These are phyloP conservation scores for Candida coleopterorum DNA, from an alignment of 805 yeast genomes.

Conservation along the genomic window DNA sequence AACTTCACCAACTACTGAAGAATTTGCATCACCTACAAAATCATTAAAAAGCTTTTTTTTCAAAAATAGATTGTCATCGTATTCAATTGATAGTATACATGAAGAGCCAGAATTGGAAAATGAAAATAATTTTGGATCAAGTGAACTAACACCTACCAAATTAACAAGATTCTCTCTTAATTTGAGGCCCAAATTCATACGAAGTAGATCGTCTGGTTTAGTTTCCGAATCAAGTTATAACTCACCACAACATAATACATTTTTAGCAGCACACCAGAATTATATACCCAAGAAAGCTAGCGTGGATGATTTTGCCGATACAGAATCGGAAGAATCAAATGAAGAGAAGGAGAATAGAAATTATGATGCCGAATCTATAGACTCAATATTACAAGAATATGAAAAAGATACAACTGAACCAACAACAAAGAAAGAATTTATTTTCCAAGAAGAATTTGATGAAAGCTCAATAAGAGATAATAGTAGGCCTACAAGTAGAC, in stretches of 20 bases:
- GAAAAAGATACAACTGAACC: not conserved
- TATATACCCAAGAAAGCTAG: slow-evolving; percentile 14
- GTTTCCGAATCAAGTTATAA: slow-evolving; percentile 4
- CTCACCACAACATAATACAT: slow-evolving; percentile 2
- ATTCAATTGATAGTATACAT: slow-evolving; percentile 20
- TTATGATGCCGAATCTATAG: slow-evolving; percentile 17
- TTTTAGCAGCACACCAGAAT: not conserved
- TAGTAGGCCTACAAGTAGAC: slow-evolving; percentile 1
- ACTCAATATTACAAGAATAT: slow-evolving; percentile 28
- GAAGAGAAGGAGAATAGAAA: slow-evolving; percentile 11
- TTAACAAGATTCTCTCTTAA: slow-evolving; percentile 8
- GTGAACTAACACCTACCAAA: slow-evolving; percentile 7
- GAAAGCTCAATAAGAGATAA: slow-evolving; percentile 1
- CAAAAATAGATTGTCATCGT: slow-evolving; percentile 18
- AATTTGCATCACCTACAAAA: slow-evolving; percentile 23
- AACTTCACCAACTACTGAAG: slow-evolving; percentile 6
- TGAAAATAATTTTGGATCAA: not conserved
- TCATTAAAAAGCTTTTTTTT: slow-evolving; percentile 19
- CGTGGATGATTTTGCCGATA: slow-evolving; percentile 37
- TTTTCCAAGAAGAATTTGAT: slow-evolving; percentile 27
- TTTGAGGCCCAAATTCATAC: slow-evolving; percentile 18
- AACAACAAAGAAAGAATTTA: slow-evolving; percentile 10
- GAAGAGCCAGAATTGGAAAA: slow-evolving; percentile 16
- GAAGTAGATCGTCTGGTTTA: slow-evolving; percentile 16
- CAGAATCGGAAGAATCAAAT: slow-evolving; percentile 15